phyloP scores from a whole-genome alignment of 2,329 filamentous ascomycete genomes.

The Whalleya microplaca region DNA sequence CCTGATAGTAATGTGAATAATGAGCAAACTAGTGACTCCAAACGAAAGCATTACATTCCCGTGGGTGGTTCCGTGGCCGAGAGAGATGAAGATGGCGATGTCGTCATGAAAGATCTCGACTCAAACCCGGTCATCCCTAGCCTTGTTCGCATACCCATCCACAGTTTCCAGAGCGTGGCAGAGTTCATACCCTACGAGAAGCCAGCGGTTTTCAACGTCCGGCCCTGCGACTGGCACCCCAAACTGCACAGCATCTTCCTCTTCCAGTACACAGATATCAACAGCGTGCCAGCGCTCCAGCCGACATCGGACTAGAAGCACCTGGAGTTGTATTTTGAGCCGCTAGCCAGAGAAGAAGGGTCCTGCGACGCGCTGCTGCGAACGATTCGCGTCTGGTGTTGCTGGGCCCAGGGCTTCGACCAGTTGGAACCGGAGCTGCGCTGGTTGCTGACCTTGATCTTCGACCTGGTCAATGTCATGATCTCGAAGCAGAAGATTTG shows the following conservation, averaged over 20 bases:
- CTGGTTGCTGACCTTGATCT: constrained; percentile 26
- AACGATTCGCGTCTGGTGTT: constrained; percentile 22
- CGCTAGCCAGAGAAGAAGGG: constrained; percentile 4
- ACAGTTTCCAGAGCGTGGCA: neutral
- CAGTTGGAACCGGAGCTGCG: constrained; percentile 25
- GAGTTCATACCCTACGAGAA: constrained; percentile 24
- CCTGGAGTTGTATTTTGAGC: constrained; percentile 17
- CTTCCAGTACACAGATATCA: constrained; percentile 24
- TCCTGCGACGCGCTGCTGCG: constrained; percentile 10
- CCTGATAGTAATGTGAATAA: too few relatives aligned
- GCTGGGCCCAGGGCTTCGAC: constrained; percentile 26
- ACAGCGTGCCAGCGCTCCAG: constrained; percentile 22
- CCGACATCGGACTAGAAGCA: constrained; percentile 5
- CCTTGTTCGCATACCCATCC: constrained; percentile 18
- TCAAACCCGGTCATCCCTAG: neutral
- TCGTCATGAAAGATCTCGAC: constrained; percentile 16
- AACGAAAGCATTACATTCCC: too few relatives aligned
- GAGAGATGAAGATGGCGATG: constrained; percentile 15
- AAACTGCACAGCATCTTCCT: constrained; percentile 16
- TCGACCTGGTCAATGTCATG: constrained; percentile 20
- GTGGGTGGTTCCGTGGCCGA: neutral
- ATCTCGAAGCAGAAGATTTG: constrained; percentile 11
- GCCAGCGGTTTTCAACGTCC: constrained; percentile 16
- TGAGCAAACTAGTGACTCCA: too few relatives aligned
- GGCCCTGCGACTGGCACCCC: constrained; percentile 13